Percentiles rank a stretch among this genome's conserved stretches.
Conservation (phyloP, 2,329 filamentous ascomycete species). For the Penicillium sp. region DNA sequence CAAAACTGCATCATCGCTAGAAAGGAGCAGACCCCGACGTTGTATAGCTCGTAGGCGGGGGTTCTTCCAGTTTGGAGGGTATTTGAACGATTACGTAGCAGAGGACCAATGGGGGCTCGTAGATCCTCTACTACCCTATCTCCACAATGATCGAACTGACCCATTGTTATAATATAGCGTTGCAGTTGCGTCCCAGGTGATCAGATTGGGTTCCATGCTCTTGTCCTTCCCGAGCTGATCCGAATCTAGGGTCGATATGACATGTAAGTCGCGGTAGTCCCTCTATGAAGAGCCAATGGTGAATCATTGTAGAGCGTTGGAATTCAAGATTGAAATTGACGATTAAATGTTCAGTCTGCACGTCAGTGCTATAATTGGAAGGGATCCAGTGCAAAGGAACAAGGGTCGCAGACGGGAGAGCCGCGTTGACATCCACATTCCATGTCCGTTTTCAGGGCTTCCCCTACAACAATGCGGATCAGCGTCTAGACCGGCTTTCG, state of each 20-base stretch:
- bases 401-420: not conserved
- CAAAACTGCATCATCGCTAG: not conserved
- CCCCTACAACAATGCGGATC: conserved; percentile 4
- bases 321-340: not conserved
- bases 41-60: not conserved
- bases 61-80: not conserved
- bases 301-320: not conserved
- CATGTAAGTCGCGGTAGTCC: not conserved
- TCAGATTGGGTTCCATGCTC: not conserved
- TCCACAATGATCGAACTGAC: conserved; percentile 17
- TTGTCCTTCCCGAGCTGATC: not conserved
- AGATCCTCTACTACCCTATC: conserved; percentile 21
- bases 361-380: not conserved
- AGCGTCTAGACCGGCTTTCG: conserved; percentile 8
- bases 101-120: not conserved
- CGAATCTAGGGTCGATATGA: conserved; percentile 7
- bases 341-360: too few relatives aligned
- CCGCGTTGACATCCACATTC: not conserved
- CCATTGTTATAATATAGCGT: conserved; percentile 22
- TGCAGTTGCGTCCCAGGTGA: conserved; percentile 24
- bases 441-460: conserved; percentile 22
- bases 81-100: not conserved
- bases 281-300: not conserved
- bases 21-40: not conserved
- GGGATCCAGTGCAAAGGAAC: not conserved